These are phyloP conservation scores for Trichoderma cornu-damae DNA, from an alignment of 2,329 filamentous ascomycete genomes.

Conservation along the genomic window DNA sequence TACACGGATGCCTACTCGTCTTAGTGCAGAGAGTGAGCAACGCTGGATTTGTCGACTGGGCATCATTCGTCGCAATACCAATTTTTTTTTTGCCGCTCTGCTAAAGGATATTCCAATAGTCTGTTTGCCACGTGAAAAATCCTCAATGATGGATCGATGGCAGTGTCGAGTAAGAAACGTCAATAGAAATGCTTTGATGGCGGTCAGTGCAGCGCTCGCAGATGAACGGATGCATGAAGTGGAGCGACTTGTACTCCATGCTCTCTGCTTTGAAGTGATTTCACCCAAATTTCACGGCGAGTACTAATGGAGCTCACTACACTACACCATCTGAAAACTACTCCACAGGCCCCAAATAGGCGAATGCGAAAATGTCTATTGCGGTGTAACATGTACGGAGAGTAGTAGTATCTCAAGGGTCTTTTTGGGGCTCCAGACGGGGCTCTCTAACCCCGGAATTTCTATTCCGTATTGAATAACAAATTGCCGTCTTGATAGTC, in stretches of 20 bases:
- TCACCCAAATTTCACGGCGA: background rate
- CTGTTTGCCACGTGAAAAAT: background rate
- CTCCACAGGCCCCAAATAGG: background rate
- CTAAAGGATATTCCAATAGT: background rate
- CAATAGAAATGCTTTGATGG: background rate
- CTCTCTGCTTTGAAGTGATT: background rate
- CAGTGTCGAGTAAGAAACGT: background rate
- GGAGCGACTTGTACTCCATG: background rate
- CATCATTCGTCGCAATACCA: background rate
- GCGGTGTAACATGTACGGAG: too few relatives aligned
- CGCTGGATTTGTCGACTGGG: background rate
- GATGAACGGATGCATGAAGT: background rate
- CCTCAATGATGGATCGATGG: background rate
- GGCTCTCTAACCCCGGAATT: background rate
- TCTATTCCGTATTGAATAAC: constrained; percentile 15
- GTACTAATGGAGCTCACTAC: background rate
- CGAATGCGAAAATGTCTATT: background rate
- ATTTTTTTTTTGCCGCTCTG: background rate
- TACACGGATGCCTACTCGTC: background rate
- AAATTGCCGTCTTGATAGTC: background rate
- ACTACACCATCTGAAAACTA: background rate
- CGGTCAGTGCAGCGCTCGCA: background rate
- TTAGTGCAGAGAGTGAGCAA: background rate
- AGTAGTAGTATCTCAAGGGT: constrained; percentile 1
- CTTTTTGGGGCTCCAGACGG: constrained; percentile 10